A percentile compares a stretch with the other conserved stretches of the same genome.
Evolutionary conservation across 2,329 filamentous ascomycete genomes (phyloP).

Genomic region (Cordyceps militaris): DNA sequence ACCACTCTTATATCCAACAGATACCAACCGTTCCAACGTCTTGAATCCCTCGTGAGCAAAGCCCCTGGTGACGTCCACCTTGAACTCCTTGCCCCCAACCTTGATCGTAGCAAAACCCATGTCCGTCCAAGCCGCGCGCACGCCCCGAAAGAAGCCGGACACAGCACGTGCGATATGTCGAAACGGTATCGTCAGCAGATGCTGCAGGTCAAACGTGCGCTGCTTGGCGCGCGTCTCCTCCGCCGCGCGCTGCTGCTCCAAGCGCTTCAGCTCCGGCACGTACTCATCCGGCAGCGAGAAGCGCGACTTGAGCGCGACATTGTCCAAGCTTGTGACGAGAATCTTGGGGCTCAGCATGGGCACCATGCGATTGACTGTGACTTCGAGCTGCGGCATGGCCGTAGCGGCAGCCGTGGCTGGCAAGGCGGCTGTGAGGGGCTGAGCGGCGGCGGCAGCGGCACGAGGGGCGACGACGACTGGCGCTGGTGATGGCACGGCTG

Average conservation of each 20-base stretch:
- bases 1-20: constrained; percentile 19
- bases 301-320: constrained; percentile 29
- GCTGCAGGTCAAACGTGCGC: constrained; percentile 45
- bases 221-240: constrained; percentile 31
- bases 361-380: constrained; percentile 43
- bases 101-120: constrained; percentile 48
- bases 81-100: constrained; percentile 43
- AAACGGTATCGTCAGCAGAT: constrained; percentile 52
- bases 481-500: constrained; percentile 20
- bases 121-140: constrained; percentile 46
- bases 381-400: constrained; percentile 41
- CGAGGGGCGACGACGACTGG: background rate
- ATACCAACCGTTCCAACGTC: constrained; percentile 49
- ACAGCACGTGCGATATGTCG: constrained; percentile 40
- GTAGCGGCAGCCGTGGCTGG: constrained; percentile 14
- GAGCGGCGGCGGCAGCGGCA: constrained; percentile 11
- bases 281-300: constrained; percentile 32
- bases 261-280: constrained; percentile 28
- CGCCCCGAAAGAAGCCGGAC: constrained; percentile 34
- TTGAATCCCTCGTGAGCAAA: constrained; percentile 53
- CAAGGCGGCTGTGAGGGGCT: constrained; percentile 13
- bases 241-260: constrained; percentile 28
- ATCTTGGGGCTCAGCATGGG: constrained; percentile 41
- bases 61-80: constrained; percentile 50
- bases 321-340: constrained; percentile 29